Evolutionary conservation across 2,329 filamentous ascomycete species (phyloP).

Genomic region (Epichloe hybrida): DNA sequence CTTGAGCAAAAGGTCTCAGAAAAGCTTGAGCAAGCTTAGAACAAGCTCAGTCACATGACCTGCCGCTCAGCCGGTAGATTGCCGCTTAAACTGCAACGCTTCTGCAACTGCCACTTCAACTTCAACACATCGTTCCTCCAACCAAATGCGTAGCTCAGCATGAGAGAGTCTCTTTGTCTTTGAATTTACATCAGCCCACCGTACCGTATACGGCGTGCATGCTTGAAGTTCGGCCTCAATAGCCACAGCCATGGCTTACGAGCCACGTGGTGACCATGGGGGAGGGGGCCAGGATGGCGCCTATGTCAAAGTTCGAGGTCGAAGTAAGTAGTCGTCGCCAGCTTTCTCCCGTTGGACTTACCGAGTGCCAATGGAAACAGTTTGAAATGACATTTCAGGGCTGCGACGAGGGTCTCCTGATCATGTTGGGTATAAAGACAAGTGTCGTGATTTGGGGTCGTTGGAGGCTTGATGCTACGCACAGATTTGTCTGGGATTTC

Average conservation of each 20-base stretch:
- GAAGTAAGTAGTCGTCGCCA: constrained; percentile 28
- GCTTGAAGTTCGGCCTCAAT: neutral
- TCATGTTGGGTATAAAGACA: neutral
- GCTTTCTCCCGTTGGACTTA: neutral
- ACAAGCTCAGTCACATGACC: constrained; percentile 5
- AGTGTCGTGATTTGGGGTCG: neutral
- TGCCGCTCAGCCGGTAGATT: constrained; percentile 1
- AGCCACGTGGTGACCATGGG: constrained; percentile 37
- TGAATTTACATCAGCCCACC: neutral
- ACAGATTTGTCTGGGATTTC: no score
- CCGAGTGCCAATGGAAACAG: neutral
- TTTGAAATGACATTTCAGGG: neutral
- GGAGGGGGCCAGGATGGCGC: constrained; percentile 30
- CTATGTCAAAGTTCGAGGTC: constrained; percentile 35
- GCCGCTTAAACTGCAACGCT: constrained; percentile 4
- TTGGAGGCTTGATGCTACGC: no score
- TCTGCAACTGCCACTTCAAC: neutral
- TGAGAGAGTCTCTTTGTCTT: neutral
- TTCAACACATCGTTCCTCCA: neutral
- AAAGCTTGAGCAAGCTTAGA: no score
- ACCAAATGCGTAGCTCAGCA: neutral
- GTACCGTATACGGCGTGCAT: constrained; percentile 3
- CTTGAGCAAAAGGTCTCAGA: no score
- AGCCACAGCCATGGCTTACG: constrained; percentile 33
- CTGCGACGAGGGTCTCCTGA: neutral